phyloP scores from a whole-genome alignment of 129 eudicot species.

The Escallonia herrerae region DNA sequence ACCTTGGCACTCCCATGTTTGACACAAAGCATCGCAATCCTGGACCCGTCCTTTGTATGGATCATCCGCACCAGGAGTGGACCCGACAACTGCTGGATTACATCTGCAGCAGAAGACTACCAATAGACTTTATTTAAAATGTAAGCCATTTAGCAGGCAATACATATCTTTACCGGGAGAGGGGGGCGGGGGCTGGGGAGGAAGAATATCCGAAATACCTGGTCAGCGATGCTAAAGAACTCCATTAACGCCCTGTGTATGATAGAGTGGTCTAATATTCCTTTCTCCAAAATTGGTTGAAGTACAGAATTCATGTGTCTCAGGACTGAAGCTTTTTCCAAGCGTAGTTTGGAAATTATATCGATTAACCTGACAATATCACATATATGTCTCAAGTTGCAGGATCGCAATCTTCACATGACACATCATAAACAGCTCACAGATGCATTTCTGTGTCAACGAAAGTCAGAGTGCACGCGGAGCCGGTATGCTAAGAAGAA shows the following conservation, averaged over 20 bases:
- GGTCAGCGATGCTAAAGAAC: constrained; percentile 68
- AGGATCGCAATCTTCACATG: no score
- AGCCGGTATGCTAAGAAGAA: not conserved
- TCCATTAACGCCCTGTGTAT: constrained; percentile 71
- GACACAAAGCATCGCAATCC: constrained; percentile 64
- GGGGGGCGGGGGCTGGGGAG: no score
- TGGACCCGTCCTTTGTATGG: constrained; percentile 81
- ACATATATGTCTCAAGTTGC: not conserved
- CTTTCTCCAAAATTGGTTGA: constrained; percentile 85
- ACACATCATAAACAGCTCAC: not conserved
- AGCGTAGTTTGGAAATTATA: constrained; percentile 62
- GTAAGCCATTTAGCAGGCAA: not conserved
- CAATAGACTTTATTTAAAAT: constrained; percentile 26
- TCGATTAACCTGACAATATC: constrained; percentile 63
- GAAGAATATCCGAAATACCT: constrained; percentile 37
- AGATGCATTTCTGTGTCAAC: not conserved
- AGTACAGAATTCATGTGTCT: constrained; percentile 78
- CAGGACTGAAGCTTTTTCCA: constrained; percentile 67
- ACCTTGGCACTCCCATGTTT: constrained; percentile 98
- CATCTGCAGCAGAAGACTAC: constrained; percentile 83
- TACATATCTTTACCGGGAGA: not conserved
- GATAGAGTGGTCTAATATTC: constrained; percentile 89
- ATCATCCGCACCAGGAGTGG: constrained; percentile 74
- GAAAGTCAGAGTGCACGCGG: not conserved
- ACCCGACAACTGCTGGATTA: constrained; percentile 75